phyloP scores from a whole-genome alignment of 257 asterid genomes.

The Plectranthus barbatus region DNA sequence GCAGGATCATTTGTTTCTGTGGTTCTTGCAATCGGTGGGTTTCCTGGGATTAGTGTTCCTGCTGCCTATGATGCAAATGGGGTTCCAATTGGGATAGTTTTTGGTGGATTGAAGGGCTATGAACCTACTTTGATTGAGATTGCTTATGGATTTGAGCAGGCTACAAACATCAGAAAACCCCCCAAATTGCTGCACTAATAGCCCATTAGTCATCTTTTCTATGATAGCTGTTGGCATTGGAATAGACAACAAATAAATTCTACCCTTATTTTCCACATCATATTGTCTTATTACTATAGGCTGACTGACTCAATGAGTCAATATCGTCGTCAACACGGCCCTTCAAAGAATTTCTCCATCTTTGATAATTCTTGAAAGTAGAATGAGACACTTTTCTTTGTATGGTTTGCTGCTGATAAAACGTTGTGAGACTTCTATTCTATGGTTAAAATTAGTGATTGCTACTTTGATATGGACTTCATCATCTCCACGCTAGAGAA shows the following conservation, averaged over 20 bases:
- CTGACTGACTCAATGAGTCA: no score
- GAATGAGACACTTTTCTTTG: no score
- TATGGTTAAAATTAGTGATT: no score
- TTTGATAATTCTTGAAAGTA: no score
- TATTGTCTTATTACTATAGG: neutral
- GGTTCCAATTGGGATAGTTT: conserved; percentile 37
- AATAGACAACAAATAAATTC: no score
- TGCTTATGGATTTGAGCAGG: conserved; percentile 53
- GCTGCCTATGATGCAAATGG: conserved; percentile 36
- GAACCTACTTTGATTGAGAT: conserved; percentile 47
- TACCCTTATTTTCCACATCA: neutral
- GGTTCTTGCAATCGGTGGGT: conserved; percentile 58
- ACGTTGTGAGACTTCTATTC: no score
- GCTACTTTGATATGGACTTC: no score
- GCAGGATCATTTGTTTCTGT: conserved; percentile 30
- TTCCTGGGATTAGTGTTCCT: conserved; percentile 54
- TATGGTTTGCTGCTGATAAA: no score
- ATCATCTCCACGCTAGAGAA: no score
- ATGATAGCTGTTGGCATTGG: no score
- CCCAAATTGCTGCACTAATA: conserved; percentile 23
- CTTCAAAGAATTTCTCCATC: neutral
- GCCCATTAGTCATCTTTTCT: no score
- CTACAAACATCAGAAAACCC: conserved; percentile 45
- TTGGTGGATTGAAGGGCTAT: conserved; percentile 44
- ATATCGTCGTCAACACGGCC: neutral